phyloP scores from a whole-genome alignment of 441 rosid species.

The Populus hybrid region DNA sequence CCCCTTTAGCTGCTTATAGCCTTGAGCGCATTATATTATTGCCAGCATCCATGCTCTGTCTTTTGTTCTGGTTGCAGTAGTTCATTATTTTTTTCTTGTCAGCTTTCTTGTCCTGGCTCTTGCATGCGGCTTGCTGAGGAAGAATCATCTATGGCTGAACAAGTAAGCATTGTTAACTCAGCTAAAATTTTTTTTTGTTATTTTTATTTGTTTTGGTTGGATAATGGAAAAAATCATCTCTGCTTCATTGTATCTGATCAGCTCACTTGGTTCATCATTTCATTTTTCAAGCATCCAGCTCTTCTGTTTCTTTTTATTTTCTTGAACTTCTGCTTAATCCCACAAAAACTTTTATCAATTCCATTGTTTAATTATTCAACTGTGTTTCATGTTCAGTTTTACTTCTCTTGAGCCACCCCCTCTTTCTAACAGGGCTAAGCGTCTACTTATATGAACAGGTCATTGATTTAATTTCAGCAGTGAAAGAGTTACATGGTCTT shows the following conservation, averaged over 20 bases:
- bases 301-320: slow-evolving; percentile 6
- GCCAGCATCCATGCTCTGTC: background rate
- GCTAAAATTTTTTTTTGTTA: background rate
- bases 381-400: background rate
- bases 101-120: slow-evolving; percentile 15
- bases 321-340: background rate
- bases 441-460: slow-evolving; percentile 37
- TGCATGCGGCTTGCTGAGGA: slow-evolving; percentile 47
- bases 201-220: background rate
- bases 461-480: slow-evolving; percentile 59
- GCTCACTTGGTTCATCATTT: slow-evolving; percentile 9
- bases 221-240: background rate
- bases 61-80: background rate
- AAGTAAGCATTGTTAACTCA: slow-evolving; percentile 37
- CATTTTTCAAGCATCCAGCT: background rate
- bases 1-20: background rate
- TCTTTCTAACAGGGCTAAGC: background rate
- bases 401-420: background rate
- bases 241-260: background rate
- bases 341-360: background rate
- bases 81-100: slow-evolving; percentile 5
- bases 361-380: background rate
- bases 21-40: background rate
- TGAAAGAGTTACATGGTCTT: slow-evolving; percentile 65
- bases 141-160: slow-evolving; percentile 35